phyloP scores from a whole-genome alignment of 2,329 filamentous ascomycete species.

The Fusarium verrucosum region DNA sequence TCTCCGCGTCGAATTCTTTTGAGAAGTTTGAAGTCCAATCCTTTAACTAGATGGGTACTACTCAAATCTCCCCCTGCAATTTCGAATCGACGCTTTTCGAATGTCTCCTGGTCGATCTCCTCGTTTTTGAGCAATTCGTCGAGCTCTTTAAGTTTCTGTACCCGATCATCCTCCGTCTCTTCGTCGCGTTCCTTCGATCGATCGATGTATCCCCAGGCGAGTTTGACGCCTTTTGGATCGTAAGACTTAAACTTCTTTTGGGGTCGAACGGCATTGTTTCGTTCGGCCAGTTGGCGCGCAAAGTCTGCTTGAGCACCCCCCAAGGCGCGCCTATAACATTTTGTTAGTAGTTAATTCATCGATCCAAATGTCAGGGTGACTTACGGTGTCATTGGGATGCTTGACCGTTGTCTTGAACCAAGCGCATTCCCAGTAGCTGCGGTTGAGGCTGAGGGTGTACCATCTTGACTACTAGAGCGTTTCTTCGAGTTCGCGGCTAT shows the following conservation, averaged over 20 bases:
- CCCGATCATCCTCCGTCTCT: conserved; percentile 63
- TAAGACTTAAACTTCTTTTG: conserved; percentile 80
- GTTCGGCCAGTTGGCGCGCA: conserved; percentile 83
- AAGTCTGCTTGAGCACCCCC: conserved; percentile 70
- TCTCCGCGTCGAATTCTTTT: conserved; percentile 75
- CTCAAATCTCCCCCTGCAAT: conserved; percentile 83
- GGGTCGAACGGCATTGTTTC: conserved; percentile 63
- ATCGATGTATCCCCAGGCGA: conserved; percentile 85
- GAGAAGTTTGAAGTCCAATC: conserved; percentile 84
- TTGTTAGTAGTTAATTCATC: conserved; percentile 36
- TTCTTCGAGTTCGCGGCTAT: conserved; percentile 63
- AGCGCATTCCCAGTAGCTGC: conserved; percentile 59
- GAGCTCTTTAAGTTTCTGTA: conserved; percentile 76
- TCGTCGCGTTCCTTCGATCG: conserved; percentile 73
- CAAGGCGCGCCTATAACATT: conserved; percentile 68
- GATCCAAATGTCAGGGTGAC: conserved; percentile 44
- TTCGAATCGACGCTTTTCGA: conserved; percentile 76
- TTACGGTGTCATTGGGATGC: conserved; percentile 94
- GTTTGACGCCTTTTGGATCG: conserved; percentile 82
- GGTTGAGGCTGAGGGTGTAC: conserved; percentile 51
- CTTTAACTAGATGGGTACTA: conserved; percentile 90
- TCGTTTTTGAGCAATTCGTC: conserved; percentile 85
- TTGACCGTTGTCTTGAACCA: conserved; percentile 80
- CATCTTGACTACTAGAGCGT: conserved; percentile 54
- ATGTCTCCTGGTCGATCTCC: conserved; percentile 82